Percentiles rank a stretch among this genome's conserved stretches.
Evolutionary conservation across 805 yeast species (phyloP).

Genomic region (Schizosaccharomyces osmophilus): DNA sequence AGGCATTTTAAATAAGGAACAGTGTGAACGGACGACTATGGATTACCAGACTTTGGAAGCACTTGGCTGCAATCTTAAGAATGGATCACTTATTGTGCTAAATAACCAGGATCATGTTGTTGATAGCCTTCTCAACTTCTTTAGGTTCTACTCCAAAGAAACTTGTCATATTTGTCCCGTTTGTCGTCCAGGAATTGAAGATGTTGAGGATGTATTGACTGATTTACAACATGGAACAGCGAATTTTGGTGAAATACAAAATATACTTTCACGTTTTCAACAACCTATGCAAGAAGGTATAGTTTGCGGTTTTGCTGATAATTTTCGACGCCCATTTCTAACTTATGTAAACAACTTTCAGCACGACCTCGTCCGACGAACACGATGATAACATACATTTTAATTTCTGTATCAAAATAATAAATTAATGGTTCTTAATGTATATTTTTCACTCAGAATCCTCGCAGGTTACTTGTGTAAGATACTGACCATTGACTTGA

Average conservation of each 20-base stretch:
- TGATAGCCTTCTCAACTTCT: conserved; percentile 62
- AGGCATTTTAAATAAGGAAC: conserved; percentile 47
- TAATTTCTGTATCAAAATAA: too few species aligned
- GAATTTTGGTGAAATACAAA: neutral
- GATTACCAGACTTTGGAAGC: conserved; percentile 71
- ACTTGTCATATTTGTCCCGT: conserved; percentile 91
- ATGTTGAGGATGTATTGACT: neutral
- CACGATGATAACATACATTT: neutral
- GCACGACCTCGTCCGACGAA: neutral
- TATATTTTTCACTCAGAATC: neutral
- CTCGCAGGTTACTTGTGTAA: neutral
- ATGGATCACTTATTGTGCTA: conserved; percentile 83
- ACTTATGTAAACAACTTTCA: neutral
- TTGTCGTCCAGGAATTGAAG: conserved; percentile 63
- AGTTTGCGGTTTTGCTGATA: neutral
- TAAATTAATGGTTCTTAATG: neutral
- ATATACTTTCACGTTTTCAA: neutral
- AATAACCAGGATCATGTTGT: conserved; percentile 67
- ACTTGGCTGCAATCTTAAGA: conserved; percentile 70
- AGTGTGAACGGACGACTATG: conserved; percentile 51
- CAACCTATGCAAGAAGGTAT: neutral
- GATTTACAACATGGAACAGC: neutral
- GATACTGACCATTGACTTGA: neutral
- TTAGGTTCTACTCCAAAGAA: conserved; percentile 74
- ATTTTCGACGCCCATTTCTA: neutral